Evolutionary conservation across 495 filamentous ascomycete species (phyloP).

Genomic region (Neurospora sp.): DNA sequence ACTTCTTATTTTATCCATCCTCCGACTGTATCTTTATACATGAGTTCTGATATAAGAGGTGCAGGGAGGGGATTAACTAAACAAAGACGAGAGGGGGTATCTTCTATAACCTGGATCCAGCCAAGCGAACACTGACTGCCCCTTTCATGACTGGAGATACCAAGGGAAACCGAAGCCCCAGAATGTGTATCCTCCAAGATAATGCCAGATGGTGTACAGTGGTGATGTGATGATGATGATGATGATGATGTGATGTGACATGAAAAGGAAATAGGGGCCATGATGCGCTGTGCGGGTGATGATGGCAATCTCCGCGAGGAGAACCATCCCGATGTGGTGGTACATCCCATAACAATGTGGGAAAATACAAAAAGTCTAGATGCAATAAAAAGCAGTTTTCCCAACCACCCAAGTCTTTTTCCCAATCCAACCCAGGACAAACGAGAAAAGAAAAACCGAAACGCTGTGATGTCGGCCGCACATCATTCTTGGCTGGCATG

Average conservation of each 20-base stretch:
- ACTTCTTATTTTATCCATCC: background rate
- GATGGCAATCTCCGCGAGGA: conserved; percentile 1
- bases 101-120: conserved; percentile 40
- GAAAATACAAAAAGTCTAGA: conserved; percentile 34
- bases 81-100: conserved; percentile 28
- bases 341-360: conserved; percentile 8
- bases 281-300: background rate
- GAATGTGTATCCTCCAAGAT: background rate
- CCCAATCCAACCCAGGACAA: conserved; percentile 19
- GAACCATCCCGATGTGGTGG: background rate
- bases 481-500: conserved; percentile 6
- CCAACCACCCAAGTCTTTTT: conserved; percentile 23
- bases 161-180: background rate
- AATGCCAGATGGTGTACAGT: conserved; percentile 9
- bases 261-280: conserved; percentile 1
- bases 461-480: background rate
- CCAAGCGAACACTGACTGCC: conserved; percentile 25
- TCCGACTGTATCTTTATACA: background rate
- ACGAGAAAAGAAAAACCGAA: conserved; percentile 11
- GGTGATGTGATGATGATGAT: background rate
- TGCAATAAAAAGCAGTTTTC: conserved; percentile 30
- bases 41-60: background rate
- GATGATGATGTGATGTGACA: conserved; percentile 3
- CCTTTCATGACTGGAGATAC: conserved; percentile 13
- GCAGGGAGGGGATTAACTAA: conserved; percentile 18